phyloP scores from a whole-genome alignment of 352 stramenopile genomes.

The Globisporangium nagaii region DNA sequence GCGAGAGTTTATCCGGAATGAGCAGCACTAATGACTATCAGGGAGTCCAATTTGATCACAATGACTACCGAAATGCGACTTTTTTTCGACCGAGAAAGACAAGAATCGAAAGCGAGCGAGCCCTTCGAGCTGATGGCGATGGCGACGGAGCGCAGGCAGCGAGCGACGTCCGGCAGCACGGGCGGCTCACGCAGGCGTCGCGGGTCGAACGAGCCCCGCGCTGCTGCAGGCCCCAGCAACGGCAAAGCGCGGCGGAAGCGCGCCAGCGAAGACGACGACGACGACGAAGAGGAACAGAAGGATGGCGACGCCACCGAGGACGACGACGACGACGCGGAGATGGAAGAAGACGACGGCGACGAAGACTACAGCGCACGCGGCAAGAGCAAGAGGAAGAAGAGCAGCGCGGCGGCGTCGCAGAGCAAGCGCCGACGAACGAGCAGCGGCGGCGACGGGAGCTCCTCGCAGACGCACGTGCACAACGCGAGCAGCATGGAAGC shows the following conservation, averaged over 20 bases:
- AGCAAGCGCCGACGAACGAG: slow-evolving; percentile 2
- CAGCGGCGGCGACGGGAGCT: neutral
- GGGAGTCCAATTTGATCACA: no score
- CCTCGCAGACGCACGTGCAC: neutral
- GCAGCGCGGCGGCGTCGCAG: neutral
- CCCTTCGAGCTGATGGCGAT: no score
- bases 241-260: slow-evolving; percentile 2
- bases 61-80: no score
- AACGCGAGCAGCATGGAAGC: neutral
- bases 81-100: no score
- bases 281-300: slow-evolving; percentile 17
- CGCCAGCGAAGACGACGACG: neutral
- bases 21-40: no score
- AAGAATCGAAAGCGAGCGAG: no score
- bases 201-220: neutral
- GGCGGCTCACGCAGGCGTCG: neutral
- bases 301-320: slow-evolving; percentile 19
- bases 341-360: slow-evolving; percentile 14
- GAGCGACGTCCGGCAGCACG: neutral
- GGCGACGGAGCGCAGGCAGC: slow-evolving; percentile 5
- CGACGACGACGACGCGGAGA: slow-evolving; percentile 9
- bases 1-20: no score
- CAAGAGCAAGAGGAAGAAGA: neutral
- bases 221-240: neutral
- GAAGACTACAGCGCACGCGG: neutral